Percentiles rank a stretch among this genome's conserved stretches.
phyloP scores from a whole-genome alignment of 2,329 filamentous ascomycete species.

The Neobulgaria alba region DNA sequence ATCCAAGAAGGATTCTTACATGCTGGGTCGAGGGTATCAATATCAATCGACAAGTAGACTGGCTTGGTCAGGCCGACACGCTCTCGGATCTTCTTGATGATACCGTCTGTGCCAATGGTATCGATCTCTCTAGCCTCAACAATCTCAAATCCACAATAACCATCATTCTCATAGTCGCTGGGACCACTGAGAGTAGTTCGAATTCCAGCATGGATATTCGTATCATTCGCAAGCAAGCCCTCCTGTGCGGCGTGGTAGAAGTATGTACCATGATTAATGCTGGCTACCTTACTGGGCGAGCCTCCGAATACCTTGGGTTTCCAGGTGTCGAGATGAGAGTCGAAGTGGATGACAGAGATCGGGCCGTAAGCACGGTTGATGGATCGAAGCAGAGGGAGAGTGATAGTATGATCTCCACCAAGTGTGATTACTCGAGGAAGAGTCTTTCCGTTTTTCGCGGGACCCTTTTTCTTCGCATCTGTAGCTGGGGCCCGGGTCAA shows the following conservation, averaged over 20 bases:
- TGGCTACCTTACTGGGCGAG: slow-evolving; percentile 64
- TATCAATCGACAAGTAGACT: slow-evolving; percentile 78
- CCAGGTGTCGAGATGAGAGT: slow-evolving; percentile 64
- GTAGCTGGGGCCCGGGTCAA: slow-evolving; percentile 64
- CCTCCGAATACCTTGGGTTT: slow-evolving; percentile 81
- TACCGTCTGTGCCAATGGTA: slow-evolving; percentile 60
- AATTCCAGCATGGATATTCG: slow-evolving; percentile 82
- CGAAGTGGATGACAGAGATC: slow-evolving; percentile 53
- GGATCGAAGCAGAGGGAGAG: slow-evolving; percentile 48
- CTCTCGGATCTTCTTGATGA: slow-evolving; percentile 69
- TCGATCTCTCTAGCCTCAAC: slow-evolving; percentile 68
- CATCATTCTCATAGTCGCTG: slow-evolving; percentile 77
- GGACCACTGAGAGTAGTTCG: slow-evolving; percentile 72
- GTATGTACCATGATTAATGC: slow-evolving; percentile 82
- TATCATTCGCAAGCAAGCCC: slow-evolving; percentile 71
- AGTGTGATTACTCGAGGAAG: slow-evolving; percentile 75
- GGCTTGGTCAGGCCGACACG: slow-evolving; percentile 66
- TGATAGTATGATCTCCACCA: slow-evolving; percentile 55
- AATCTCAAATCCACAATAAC: slow-evolving; percentile 77
- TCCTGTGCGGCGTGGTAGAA: slow-evolving; percentile 78
- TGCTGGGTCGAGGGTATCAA: slow-evolving; percentile 79
- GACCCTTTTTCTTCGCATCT: slow-evolving; percentile 56
- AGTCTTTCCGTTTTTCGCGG: slow-evolving; percentile 64
- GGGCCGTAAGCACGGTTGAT: slow-evolving; percentile 54
- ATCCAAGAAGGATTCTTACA: slow-evolving; percentile 47